Percentiles rank a stretch among this genome's conserved stretches.
phyloP scores from a whole-genome alignment of 1,284 basidiomycete species.

The Heterobasidion occidentale region DNA sequence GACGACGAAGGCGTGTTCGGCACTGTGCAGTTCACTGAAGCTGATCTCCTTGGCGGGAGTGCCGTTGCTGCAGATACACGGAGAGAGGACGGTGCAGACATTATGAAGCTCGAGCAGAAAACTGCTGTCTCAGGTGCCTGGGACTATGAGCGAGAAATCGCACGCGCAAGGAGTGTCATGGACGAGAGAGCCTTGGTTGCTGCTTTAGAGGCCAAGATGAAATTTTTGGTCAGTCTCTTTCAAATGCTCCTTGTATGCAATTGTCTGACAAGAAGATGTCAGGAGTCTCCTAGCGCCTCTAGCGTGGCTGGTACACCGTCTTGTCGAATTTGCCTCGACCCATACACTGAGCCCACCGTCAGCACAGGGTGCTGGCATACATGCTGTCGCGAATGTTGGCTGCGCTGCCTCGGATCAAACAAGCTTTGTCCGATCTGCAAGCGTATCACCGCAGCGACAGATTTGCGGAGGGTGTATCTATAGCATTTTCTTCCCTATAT shows the following conservation, averaged over 20 bases:
- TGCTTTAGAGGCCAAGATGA: slow-evolving; percentile 56
- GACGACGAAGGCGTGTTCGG: slow-evolving; percentile 63
- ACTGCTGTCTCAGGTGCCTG: slow-evolving; percentile 6
- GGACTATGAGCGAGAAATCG: slow-evolving; percentile 38
- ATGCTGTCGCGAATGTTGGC: slow-evolving; percentile 72
- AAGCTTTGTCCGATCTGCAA: slow-evolving; percentile 80
- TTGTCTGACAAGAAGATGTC: background rate
- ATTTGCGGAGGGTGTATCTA: slow-evolving; percentile 63
- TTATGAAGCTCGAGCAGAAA: too few relatives aligned
- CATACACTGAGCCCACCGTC: slow-evolving; percentile 67
- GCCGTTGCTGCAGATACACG: background rate
- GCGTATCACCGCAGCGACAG: slow-evolving; percentile 65
- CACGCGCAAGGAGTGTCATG: slow-evolving; percentile 37
- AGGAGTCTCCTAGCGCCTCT: background rate
- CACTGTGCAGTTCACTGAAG: slow-evolving; percentile 64
- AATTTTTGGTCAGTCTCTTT: slow-evolving; percentile 12
- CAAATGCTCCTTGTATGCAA: background rate
- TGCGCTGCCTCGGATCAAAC: slow-evolving; percentile 71
- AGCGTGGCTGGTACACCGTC: background rate
- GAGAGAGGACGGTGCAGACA: slow-evolving; percentile 7
- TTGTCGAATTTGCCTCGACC: slow-evolving; percentile 72
- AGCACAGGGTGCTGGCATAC: slow-evolving; percentile 85
- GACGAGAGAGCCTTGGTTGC: slow-evolving; percentile 38
- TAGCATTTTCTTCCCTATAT: slow-evolving; percentile 14
- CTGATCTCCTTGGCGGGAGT: slow-evolving; percentile 41